Evolutionary conservation across 2,329 filamentous ascomycete species (phyloP), one percentile per base, ranked within the genome.

Genomic region (Sordariomycetes sp.): DNA sequence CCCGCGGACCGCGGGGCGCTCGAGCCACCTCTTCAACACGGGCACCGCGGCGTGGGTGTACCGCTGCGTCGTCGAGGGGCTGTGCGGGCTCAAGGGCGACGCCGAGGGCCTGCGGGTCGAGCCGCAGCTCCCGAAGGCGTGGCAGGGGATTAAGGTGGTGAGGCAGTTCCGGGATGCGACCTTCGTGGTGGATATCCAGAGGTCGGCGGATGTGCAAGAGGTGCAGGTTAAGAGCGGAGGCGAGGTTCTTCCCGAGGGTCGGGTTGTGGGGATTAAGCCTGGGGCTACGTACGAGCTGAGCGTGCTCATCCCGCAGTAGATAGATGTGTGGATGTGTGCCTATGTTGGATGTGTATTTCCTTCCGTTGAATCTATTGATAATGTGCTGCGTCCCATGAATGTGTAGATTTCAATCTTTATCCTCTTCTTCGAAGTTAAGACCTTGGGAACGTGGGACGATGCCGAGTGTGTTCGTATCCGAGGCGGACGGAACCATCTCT

Each of bases 1-100:
- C 62, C 77, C 77, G 2, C 69, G 78, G 52, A 81, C 79, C 0
- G 79, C 79, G 4, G 80, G 80, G 2, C 74, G 79, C 0, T 80
- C 78, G 11, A 80, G 77, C 62, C 79, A 81, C 65, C 65, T 83
- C 18, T 82, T 83, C 69, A 82, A 82, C 65, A 83, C 79, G 1
- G 80, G 79, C 3, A 82, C 79, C 6, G 76, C 80, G 25, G 76
- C 77, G 20, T 83, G 79, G 80, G 78, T 72, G 2, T 82, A 82
- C 65, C 72, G 79, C 11, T 77, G 73, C 65, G 74, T 82, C 62
- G 74, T 81, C 53, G 79, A 83, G 65, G 79, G 79, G 0, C 65
- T 83, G 5, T 82, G 79, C 60, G 79, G 80, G 0, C 67, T 83
- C 43, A 71, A 72, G 12, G 80, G 80, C 28, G 77, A 78, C 12